Conservation (phyloP, 140 eudicot species). For the Flaveria floridana region DNA sequence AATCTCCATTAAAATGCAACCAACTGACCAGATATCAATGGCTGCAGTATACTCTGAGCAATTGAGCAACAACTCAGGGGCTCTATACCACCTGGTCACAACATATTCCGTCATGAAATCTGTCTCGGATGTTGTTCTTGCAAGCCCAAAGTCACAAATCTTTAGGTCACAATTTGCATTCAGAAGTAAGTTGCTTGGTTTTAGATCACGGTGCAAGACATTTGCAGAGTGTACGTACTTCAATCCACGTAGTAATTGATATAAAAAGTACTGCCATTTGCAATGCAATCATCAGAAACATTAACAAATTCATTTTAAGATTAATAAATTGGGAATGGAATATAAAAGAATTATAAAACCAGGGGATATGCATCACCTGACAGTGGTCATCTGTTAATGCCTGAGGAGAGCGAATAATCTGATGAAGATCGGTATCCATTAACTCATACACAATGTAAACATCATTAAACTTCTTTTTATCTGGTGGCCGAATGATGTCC, state of each 20-base stretch:
- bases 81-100: conserved; percentile 93
- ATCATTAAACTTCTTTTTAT: conserved; percentile 60
- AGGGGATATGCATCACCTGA: conserved; percentile 42
- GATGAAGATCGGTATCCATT: conserved; percentile 84
- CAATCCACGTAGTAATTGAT: conserved; percentile 52
- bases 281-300: not conserved
- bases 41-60: conserved; percentile 95
- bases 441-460: conserved; percentile 80
- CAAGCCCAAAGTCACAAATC: conserved; percentile 50
- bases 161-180: conserved; percentile 51
- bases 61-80: conserved; percentile 89
- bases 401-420: conserved; percentile 79
- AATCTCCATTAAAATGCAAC: conserved; percentile 90
- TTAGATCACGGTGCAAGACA: conserved; percentile 47
- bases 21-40: conserved; percentile 95
- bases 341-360: not conserved
- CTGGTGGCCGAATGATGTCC: conserved; percentile 75
- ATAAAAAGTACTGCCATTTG: conserved; percentile 70
- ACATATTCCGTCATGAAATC: conserved; percentile 89
- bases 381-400: conserved; percentile 86
- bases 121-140: conserved; percentile 48
- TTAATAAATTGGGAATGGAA: not conserved
- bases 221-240: conserved; percentile 46
- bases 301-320: conserved; percentile 14
- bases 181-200: conserved; percentile 53